These are phyloP conservation scores for Aspergillus oerlinghausenensis DNA, from an alignment of 2,329 filamentous ascomycete genomes.

Conservation along the genomic window DNA sequence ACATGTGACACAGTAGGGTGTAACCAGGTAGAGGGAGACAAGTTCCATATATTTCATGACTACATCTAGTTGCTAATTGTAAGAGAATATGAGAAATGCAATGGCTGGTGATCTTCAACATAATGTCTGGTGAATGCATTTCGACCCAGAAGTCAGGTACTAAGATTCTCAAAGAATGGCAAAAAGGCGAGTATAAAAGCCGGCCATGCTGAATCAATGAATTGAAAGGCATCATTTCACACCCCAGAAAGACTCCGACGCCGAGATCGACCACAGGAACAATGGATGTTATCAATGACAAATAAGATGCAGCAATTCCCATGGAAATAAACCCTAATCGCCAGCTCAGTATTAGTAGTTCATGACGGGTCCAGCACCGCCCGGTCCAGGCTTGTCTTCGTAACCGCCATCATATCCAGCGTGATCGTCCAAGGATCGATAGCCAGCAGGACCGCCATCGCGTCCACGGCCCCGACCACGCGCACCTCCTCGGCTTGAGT, in stretches of 20 bases:
- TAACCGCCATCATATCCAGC: constrained; percentile 27
- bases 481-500: constrained; percentile 33
- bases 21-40: too few relatives aligned
- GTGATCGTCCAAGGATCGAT: constrained; percentile 64
- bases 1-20: too few relatives aligned
- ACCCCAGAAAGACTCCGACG: not conserved
- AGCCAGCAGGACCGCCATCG: constrained; percentile 51
- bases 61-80: not conserved
- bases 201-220: not conserved
- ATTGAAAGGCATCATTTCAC: not conserved
- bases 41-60: too few relatives aligned
- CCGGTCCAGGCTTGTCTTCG: constrained; percentile 27
- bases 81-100: not conserved
- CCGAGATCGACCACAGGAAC: not conserved
- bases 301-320: not conserved
- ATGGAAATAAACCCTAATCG: not conserved
- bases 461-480: constrained; percentile 48
- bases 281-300: not conserved
- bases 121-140: too few relatives aligned
- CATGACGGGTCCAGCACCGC: constrained; percentile 32
- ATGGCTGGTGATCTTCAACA: not conserved
- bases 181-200: not conserved
- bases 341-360: constrained; percentile 30
- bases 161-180: not conserved
- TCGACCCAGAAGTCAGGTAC: not conserved